Percentiles rank a stretch among this genome's conserved stretches.
Conservation (phyloP, 2,329 filamentous ascomycete genomes). For the Aureobasidium namibiae region DNA sequence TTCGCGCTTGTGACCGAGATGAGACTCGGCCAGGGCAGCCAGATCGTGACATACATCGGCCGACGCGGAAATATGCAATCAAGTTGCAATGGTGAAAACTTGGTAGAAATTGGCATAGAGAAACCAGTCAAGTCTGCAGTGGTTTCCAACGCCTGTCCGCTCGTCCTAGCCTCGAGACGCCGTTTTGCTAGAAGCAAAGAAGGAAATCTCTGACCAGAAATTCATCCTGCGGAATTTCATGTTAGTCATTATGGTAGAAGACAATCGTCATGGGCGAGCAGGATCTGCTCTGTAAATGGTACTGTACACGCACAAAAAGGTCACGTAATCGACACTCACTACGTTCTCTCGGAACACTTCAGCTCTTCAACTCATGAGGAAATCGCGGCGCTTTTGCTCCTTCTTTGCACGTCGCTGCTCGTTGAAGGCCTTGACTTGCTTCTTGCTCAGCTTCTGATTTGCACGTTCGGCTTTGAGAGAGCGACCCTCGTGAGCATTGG, state of each 20-base stretch:
- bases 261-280: slow-evolving; percentile 5
- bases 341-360: slow-evolving; percentile 1
- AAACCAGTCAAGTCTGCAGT: neutral
- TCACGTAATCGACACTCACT: slow-evolving; percentile 13
- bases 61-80: neutral
- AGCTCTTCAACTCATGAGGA: slow-evolving; percentile 66
- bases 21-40: neutral
- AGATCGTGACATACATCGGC: neutral
- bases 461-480: slow-evolving; percentile 87
- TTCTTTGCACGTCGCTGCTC: slow-evolving; percentile 84
- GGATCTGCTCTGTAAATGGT: slow-evolving; percentile 6
- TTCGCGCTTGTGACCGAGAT: slow-evolving; percentile 2
- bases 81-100: neutral
- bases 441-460: slow-evolving; percentile 73
- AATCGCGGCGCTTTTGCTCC: slow-evolving; percentile 87
- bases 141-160: neutral
- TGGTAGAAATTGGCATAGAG: neutral
- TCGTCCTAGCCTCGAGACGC: neutral
- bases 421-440: slow-evolving; percentile 84
- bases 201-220: neutral
- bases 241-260: slow-evolving; percentile 14
- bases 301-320: slow-evolving; percentile 9
- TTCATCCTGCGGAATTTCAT: slow-evolving; percentile 5
- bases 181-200: slow-evolving; percentile 9
- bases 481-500: slow-evolving; percentile 80